These are phyloP conservation scores for Chalaropsis thielavioides DNA, from an alignment of 2,329 filamentous ascomycete species.

Conservation along the genomic window DNA sequence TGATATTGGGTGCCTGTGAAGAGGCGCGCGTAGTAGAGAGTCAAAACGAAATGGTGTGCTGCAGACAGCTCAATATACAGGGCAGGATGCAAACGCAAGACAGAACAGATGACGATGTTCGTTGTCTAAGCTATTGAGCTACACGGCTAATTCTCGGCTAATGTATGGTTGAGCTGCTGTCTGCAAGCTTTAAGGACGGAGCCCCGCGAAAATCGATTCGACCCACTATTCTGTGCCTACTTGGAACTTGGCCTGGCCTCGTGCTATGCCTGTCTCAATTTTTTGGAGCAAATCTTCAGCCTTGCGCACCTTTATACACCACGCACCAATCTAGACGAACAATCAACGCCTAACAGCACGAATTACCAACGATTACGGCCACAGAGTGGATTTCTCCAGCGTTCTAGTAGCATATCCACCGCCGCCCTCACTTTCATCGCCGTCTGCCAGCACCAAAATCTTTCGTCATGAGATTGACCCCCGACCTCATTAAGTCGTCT, in stretches of 20 bases:
- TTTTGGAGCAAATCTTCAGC: conserved; percentile 13
- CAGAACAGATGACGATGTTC: conserved; percentile 3
- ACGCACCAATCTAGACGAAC: neutral
- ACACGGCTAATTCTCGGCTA: conserved; percentile 9
- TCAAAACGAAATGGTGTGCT: neutral
- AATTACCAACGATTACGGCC: neutral
- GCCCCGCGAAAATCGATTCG: conserved; percentile 6
- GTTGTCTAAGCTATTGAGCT: neutral
- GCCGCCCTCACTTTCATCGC: neutral
- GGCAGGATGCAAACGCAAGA: neutral
- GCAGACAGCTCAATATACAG: neutral
- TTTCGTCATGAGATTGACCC: conserved; percentile 74
- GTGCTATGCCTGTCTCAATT: conserved; percentile 1
- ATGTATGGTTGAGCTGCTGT: neutral
- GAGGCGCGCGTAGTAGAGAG: neutral
- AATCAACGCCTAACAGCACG: neutral
- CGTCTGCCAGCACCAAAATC: neutral
- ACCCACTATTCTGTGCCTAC: neutral
- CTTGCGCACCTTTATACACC: conserved; percentile 4
- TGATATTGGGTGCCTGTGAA: neutral
- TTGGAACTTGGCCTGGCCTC: conserved; percentile 2
- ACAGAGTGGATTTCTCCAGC: neutral
- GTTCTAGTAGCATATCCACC: neutral
- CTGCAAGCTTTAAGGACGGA: neutral
- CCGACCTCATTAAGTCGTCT: conserved; percentile 85